Evolutionary conservation across 768 basidiomycete species (phyloP).

Genomic region (Pholiota microspora): DNA sequence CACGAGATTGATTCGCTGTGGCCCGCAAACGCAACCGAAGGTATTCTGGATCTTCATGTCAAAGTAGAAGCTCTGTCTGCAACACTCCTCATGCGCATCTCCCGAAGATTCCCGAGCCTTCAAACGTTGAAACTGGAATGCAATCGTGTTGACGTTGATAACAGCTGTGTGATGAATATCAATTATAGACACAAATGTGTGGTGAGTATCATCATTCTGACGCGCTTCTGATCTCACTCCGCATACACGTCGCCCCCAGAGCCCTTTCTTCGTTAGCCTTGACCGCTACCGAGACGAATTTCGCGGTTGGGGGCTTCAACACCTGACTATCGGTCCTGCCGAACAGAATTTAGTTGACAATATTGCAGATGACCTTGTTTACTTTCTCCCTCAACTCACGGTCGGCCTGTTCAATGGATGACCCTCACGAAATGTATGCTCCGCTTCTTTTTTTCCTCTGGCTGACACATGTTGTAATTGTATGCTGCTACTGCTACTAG

Average conservation of each 20-base stretch:
- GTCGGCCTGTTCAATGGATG: slow-evolving; percentile 3
- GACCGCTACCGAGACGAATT: neutral
- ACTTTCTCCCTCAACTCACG: slow-evolving; percentile 2
- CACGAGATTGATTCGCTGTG: slow-evolving; percentile 31
- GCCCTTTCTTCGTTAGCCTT: slow-evolving; percentile 3
- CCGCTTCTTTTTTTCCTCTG: neutral
- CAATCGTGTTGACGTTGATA: neutral
- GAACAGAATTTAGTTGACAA: neutral
- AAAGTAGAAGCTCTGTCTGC: slow-evolving; percentile 13
- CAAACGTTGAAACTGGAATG: slow-evolving; percentile 16
- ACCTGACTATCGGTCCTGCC: slow-evolving; percentile 7
- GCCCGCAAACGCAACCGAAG: neutral
- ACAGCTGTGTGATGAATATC: neutral
- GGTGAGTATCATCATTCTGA: slow-evolving; percentile 1
- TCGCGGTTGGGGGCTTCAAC: slow-evolving; percentile 8
- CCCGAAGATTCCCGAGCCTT: slow-evolving; percentile 12
- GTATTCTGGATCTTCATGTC: slow-evolving; percentile 10
- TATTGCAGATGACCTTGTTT: neutral
- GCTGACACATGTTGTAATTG: neutral
- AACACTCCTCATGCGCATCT: slow-evolving; percentile 8
- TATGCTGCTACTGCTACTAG: neutral
- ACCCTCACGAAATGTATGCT: neutral
- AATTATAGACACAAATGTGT: neutral
- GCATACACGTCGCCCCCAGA: neutral
- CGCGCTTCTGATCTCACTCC: neutral